Evolutionary conservation across 106 monocot species (phyloP).

Genomic region (Alisma plantagoaquatica): DNA sequence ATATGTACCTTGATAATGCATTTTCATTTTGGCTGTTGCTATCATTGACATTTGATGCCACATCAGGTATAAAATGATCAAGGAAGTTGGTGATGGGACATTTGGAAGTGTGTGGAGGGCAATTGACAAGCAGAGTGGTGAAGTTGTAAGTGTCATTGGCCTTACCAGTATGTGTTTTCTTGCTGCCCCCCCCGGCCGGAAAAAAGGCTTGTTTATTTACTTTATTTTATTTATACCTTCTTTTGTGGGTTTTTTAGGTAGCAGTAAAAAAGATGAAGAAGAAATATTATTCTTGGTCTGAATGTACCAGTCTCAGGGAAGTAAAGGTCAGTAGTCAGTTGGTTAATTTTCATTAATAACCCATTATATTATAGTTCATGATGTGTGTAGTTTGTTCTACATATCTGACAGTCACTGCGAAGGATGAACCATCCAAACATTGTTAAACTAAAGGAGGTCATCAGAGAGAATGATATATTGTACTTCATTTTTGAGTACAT

Average conservation of each 20-base stretch:
- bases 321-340: conserved; percentile 80
- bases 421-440: conserved; percentile 96
- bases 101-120: conserved; percentile 29
- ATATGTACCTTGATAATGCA: no score
- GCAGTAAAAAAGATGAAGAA: conserved; percentile 98
- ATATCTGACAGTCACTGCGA: conserved; percentile 44
- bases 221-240: not conserved
- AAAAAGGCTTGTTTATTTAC: conserved; percentile 1
- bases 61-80: conserved; percentile 10
- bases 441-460: conserved; percentile 94
- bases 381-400: not conserved
- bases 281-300: conserved; percentile 93
- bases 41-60: not conserved
- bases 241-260: conserved; percentile 30
- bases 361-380: no score
- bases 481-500: conserved; percentile 90
- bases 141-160: conserved; percentile 32
- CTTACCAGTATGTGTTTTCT: conserved; percentile 1
- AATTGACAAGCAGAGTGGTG: conserved; percentile 20
- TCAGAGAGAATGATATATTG: conserved; percentile 75
- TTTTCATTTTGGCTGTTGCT: no score
- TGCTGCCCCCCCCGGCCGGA: not conserved
- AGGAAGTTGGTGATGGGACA: conserved; percentile 31
- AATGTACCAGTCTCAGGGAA: conserved; percentile 91
- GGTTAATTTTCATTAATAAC: no score